Evolutionary conservation across 1,284 basidiomycete genomes (phyloP), one percentile per base, ranked within the genome.

Genomic region (Ceraceosorus guamensis): DNA sequence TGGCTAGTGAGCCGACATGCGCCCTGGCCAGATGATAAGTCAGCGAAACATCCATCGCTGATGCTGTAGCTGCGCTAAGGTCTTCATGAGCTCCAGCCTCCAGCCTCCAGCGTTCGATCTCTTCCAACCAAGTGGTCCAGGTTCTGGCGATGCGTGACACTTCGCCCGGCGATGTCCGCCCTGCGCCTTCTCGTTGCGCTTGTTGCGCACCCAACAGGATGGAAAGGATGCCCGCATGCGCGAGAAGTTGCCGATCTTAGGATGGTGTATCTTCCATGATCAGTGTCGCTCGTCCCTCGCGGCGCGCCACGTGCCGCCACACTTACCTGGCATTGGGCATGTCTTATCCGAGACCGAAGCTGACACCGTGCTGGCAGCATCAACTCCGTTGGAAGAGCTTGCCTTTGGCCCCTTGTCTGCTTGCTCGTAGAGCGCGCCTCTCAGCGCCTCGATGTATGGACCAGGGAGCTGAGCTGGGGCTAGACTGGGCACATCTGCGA

Each of bases 401-500:
- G 37, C 37, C 37, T 41, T 41, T 8, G 8, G 8, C 8, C 37
- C 37, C 8, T 41, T 41, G 8, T 41, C 8, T n/a, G 37, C 8
- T n/a, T 41, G 37, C 37, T 41, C 37, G 37, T 56, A 44, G 5
- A 52, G 41, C 11, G 51, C 55, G n/a, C 8, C 8, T 8, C 37
- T 8, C 37, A 41, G 37, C 2, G 62, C 67, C 37, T 67, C 61
- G 43, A 65, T 65, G 59, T 70, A 68, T 31, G 60, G 64, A 6
- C 60, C 54, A 0, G 69, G 67, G 8, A 55, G 50, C 48, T 53
- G 54, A 6, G 55, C 61, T 4, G 69, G 66, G 18, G 63, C 61
- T 32, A 69, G 43, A 39, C 57, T 61, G 1, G 63, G 61, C 46
- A 61, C 55, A 46, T 70, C 62, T 34, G 63, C 55, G 51, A 71